Base-by-base conservation (phyloP, 192 early-diverging fungal genomes). In the Coemansia sp. region DNA sequence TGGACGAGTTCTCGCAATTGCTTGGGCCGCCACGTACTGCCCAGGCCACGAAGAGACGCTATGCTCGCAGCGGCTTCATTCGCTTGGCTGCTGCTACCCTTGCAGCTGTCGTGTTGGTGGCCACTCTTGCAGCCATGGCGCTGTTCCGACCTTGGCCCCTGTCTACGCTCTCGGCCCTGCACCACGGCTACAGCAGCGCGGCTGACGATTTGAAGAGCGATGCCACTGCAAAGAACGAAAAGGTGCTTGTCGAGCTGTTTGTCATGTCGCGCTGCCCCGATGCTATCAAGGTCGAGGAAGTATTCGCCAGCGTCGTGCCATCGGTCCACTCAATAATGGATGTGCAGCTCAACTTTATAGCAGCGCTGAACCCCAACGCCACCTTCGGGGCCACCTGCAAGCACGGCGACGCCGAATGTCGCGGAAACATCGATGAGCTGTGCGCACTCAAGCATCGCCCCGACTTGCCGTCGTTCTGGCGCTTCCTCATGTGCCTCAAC, bases 251-350 rank as follows among this genome's bases (percentile, higher is more conserved):
- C 2, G 87, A 89, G 54, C 74, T 92, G 47, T 90, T 90, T 64
- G 90, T 92, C 19, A 92, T 92, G 90, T 88, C 87, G 20, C 82
- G 88, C 27, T 92, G 90, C 47, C 90, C 90, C 0, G 89, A 89
- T 59, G 86, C 85, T 3, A 61, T 85, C 17, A 66, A 73, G 25
- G 86, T 89, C 25, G 90, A 91, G 63, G 43, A 72, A 0, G 70
- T 68, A 22, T 66, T 81, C 43, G 36, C 62, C 15, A 39, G 36
- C 9, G 78, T 81, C 0, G 68, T 87, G 2, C 65, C 53, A 0
- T 59, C 68, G 45, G 84, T 86, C 14, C 54, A 77, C 25, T 51
- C 79, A 14, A 88, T 88, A 24, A 70, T 84, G 45, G 73, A 70
- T 32, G 35, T 87, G 4, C 64, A 71, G 41, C 75, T 77, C 7